Base-by-base conservation (phyloP, 495 filamentous ascomycete genomes). In the Aspergillus bertholletiae region DNA sequence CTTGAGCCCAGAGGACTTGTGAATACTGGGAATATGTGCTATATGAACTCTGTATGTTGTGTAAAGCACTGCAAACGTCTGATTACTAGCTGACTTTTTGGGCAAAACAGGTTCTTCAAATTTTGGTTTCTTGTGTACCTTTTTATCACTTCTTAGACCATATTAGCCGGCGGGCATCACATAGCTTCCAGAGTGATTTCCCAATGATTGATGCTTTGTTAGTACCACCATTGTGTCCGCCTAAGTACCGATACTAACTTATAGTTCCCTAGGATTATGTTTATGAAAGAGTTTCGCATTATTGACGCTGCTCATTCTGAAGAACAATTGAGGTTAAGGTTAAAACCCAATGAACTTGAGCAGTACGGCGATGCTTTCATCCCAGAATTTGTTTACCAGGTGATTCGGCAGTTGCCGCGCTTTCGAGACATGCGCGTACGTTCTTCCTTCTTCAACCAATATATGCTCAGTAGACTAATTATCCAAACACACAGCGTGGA, bases 1-100 rank as follows among this genome's bases (percentile, higher is more conserved):
- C 78, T 98, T 5, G 90, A 97, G 68, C 94, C 94, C n/a, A 80
- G 95, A 46, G 94, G 94, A 5, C 81, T 98, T 61, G 86, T 96
- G 43, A 98, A 98, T 70, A 95, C 92, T 41, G 94, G 94, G 7
- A 98, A 98, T 65, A 94, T 97, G 92, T 98, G 94, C 73, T 98
- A 97, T 76, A 97, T 98, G 95, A 98, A 97, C 76, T 96, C 94
- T 43, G 94, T 97, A 80, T 75, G 90, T 71, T 27, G 22, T 9
- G 13, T 6, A 6, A 12, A 15, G 17, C 15, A 30, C 7, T 27
- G 34, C 7, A 17, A 39, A 9, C 18, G n/a, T 6, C 20, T 11
- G 20, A 4, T 35, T 11, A 0, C 54, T 15, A 0, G 37, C 46
- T 28, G 30, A 32, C 55, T 62, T 47, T 54, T 28, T 37, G n/a